Base-by-base conservation (phyloP, 1,284 basidiomycete genomes). In the Cryptococcus amylolentus region DNA sequence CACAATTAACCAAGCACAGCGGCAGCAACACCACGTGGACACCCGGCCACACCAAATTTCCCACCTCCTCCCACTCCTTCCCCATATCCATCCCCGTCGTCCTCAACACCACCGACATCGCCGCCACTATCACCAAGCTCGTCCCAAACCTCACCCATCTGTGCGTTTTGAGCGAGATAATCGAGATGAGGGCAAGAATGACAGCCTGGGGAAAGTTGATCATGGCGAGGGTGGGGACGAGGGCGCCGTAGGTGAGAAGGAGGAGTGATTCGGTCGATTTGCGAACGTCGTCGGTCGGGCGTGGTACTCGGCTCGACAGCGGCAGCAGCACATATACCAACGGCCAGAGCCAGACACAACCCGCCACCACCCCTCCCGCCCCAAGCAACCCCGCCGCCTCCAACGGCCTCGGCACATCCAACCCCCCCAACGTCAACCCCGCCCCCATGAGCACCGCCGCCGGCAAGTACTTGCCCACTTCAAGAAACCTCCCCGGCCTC, bases 201-300 rank as follows among this genome's bases (percentile, higher is more conserved):
- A 86, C 84, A 0, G 91, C 87, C 18, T 94, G 84, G 4, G 89
- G 90, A 76, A 92, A 94, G 75, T 95, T 96, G 68, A 94, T 84
- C 58, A 94, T 86, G 5, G 89, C 87, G 18, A 85, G 86, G 47
- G 89, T 84, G 26, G 91, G 90, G 64, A 95, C 85, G 56, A 92
- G 80, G 5, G 89, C 86, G 14, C 91, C 90, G 47, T 88, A 83
- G 50, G 88, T 73, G 74, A 92, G 65, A 50, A 71, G 60, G 10
- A 68, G 58, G 28, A 76, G 61, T 4, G 68, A 55, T 13, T 44
- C 40, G 14, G 67, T 35, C 1, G 64, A 64, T 40, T 54, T 49
- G 20, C 57, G 49, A 2, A 57, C 57, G 2, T 28, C 84, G 8
- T 88, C 88, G 39, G 86, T 81, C 52, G 88, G 77, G 73, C 87